Base-by-base conservation (phyloP, 306 rosid genomes). In the Amphicarpaea edgeworthii region DNA sequence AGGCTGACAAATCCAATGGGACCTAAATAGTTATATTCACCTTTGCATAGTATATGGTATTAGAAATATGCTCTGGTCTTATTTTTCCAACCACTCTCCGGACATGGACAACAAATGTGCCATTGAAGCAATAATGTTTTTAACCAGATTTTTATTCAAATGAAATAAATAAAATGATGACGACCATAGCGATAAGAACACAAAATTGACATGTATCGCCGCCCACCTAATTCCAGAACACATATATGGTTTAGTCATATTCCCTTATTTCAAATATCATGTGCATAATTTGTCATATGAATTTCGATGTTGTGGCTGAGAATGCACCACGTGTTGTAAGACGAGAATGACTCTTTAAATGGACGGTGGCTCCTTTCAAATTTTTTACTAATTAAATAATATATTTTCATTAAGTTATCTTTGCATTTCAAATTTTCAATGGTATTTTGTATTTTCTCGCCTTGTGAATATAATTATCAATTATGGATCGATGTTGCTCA, bases 321-420 rank as follows among this genome's bases (percentile, higher is more conserved):
- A 74, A 28, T 2, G 81, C 42, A 62, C 81, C 88, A 79, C 77
- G 74, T 83, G 85, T 77, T 1, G 62, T 50, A 72, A 78, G 83
- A 53, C 60, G 88, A 81, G 45, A 65, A 77, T 51, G 87, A 86
- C 90, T 8, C 7, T 15, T 68, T 41, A 40, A 8, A 12, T 83
- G 87, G 90, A 57, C 86, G 86, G 91, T 73, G 78, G 51, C 83
- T 73, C 46, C 46, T 7, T 30, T 23, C 9, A 4, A 23, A 2
- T 77, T 83, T 72, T 54, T 2, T 21, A 83, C 12, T 16, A 60
- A 45, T 2, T 9, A 24, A 24, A n/a, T 7, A 41, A 16, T 7
- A 41, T 16, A 17, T 19, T 45, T 63, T 19, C 21, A 12, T 64
- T 53, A 17, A 30, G 42, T 83, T 76, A 70, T 83, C 76, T 58